Evolutionary conservation across 495 filamentous ascomycete genomes (phyloP).

Genomic region (Xylaria sp.): DNA sequence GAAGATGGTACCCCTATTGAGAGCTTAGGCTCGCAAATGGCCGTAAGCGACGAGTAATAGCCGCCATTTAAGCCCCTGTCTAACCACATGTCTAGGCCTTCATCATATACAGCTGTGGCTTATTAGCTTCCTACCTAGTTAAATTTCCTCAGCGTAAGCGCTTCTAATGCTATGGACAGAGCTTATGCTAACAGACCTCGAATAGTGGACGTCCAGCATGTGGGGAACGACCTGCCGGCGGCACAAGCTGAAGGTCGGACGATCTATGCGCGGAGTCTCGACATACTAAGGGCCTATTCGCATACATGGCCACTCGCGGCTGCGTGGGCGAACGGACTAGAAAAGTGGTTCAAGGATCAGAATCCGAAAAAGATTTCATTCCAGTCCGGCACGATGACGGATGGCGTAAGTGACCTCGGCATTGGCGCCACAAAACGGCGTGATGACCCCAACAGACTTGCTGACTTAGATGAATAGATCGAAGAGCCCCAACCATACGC

Average conservation of each 20-base stretch:
- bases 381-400: constrained; percentile 53
- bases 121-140: constrained; percentile 54
- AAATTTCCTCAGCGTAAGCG: constrained; percentile 53
- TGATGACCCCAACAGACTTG: not conserved
- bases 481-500: constrained; percentile 44
- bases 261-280: constrained; percentile 49
- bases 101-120: constrained; percentile 58
- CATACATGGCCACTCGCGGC: constrained; percentile 54
- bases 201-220: constrained; percentile 46
- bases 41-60: constrained; percentile 39
- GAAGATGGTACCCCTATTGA: constrained; percentile 47
- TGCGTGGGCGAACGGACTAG: constrained; percentile 52
- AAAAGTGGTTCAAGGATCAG: constrained; percentile 48
- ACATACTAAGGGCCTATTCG: constrained; percentile 49
- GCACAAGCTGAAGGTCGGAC: constrained; percentile 43
- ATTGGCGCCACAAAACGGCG: not conserved
- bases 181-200: constrained; percentile 8
- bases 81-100: constrained; percentile 43
- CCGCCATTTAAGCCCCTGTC: not conserved
- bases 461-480: constrained; percentile 13
- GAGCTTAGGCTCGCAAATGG: constrained; percentile 58
- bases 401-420: constrained; percentile 45
- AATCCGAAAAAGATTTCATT: constrained; percentile 41
- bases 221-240: constrained; percentile 36
- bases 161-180: not conserved